Evolutionary conservation across 768 basidiomycete species (phyloP).

Genomic region (Amyloporia xantha): DNA sequence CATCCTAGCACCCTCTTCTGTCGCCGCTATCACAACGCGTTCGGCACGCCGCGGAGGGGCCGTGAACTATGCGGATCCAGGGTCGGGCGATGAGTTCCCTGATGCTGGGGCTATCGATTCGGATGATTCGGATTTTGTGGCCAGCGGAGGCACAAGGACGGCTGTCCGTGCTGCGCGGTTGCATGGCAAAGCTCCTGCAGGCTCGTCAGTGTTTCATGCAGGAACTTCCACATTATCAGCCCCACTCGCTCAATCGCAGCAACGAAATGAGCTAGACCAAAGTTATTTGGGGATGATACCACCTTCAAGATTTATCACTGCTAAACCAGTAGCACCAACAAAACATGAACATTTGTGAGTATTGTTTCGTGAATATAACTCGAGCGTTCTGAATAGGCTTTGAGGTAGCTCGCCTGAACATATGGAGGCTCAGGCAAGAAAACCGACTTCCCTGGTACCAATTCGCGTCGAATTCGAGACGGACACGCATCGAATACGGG

Average conservation of each 20-base stretch:
- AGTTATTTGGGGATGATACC: conserved; percentile 86
- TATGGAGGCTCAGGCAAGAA: conserved; percentile 55
- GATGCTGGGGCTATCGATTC: conserved; percentile 79
- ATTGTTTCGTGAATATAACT: conserved; percentile 4
- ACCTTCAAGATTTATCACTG: conserved; percentile 68
- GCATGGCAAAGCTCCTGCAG: conserved; percentile 20
- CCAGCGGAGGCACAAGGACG: conserved; percentile 56
- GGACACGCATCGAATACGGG: conserved; percentile 84
- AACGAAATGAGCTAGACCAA: conserved; percentile 64
- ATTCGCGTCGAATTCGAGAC: conserved; percentile 95
- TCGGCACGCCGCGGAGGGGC: conserved; percentile 53
- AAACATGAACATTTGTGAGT: conserved; percentile 74
- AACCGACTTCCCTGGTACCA: conserved; percentile 62
- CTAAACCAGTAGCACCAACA: conserved; percentile 50
- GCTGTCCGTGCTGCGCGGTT: conserved; percentile 32
- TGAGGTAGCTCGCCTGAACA: conserved; percentile 51
- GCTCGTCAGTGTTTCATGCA: conserved; percentile 49
- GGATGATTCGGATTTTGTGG: conserved; percentile 78
- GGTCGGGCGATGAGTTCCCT: conserved; percentile 73
- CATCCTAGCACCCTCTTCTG: conserved; percentile 36
- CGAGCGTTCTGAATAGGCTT: background rate
- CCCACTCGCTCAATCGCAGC: conserved; percentile 28
- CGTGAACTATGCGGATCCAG: conserved; percentile 85
- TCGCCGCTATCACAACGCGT: conserved; percentile 34
- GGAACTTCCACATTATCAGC: conserved; percentile 29